Evolutionary conservation across 2,329 filamentous ascomycete species (phyloP), one percentile per base, ranked within the genome.

Genomic region (Paecilomyces niveus): DNA sequence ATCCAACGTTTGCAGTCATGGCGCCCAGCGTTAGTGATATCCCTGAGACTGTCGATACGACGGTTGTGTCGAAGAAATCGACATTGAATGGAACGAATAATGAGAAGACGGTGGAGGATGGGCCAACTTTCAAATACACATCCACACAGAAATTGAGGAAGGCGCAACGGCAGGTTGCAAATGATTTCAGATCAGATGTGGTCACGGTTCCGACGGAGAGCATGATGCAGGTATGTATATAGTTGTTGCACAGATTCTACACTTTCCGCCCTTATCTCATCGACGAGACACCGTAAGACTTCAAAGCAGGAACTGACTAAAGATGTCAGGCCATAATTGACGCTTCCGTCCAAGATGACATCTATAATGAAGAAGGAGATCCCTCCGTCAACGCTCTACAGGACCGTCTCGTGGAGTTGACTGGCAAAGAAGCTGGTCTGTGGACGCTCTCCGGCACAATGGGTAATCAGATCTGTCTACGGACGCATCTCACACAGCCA

Each of bases 391-490:
- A 64, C 9, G 59, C 61, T 5, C 68, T 74, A 24, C 66, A 75
- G 58, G 58, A 66, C 18, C 66, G 68, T 26, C 61, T 75, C 35
- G 64, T 67, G 3, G 61, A 62, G 18, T 56, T 74, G 1, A 70
- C 70, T 1, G 72, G 72, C 24, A 70, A 70, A 57, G 70, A 74
- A 55, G 68, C 66, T 9, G 67, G 66, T 1, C 61, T 75, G 3
- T 72, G 71, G 58, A 65, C 68, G 22, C 57, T 72, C 15, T 74
- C 73, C 6, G 70, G 73, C 1, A 76, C 72, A n/a, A 72, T 73
- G 72, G 71, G 72, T n/a, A 76, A 76, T 58, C 72, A 75, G 62
- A 68, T 76, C 52, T 67, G 67, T 32, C 52, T 75, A 13, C 68
- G 72, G 0, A 65, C 67, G 3, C 68, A 71, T 58, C 64, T 76